Base-by-base conservation (phyloP, 2,329 filamentous ascomycete genomes). In the Cyphellophora europaea region DNA sequence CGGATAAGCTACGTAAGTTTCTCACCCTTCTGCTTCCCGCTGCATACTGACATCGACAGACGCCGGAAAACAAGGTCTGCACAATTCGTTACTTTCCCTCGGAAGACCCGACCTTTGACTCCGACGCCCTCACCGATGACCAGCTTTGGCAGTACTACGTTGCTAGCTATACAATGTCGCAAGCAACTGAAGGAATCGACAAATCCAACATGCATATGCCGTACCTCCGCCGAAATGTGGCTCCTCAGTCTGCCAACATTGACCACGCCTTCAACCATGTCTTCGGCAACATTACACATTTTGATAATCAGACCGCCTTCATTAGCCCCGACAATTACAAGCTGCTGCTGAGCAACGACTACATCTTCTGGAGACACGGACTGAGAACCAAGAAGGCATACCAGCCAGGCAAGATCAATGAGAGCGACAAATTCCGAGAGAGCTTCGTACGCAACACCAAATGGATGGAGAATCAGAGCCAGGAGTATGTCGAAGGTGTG, bases 111-210 rank as follows among this genome's bases (percentile, higher is more conserved):
- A 78, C 74, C 0, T 69, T 94, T 66, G 82, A 91, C 53, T 74
- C 79, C 33, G 79, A 80, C 37, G 79, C 86, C 43, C 72, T 77
- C 15, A 71, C 67, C 34, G 60, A 66, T 3, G 70, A 77, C 45
- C 69, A 71, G 43, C 66, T 77, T 25, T 98, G 91, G 91, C 84
- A 89, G 50, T 93, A 93, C 63, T 98, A 98, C 56, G 85, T 94
- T 38, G 88, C 89, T 12, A 87, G 88, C 0, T 96, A 83, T 58
- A 83, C 86, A 47, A 84, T 86, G 44, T 74, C 88, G 15, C 86
- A 94, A 52, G 83, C 85, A 2, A 98, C 91, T 0, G 84, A 91
- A 58, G 83, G 83, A 11, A 71, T 91, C 3, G 65, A 71, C 5
- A 68, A 78, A 32, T 69, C 71, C 5, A 74, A 72, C 31, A 69